Conservation (phyloP, 208 protist genomes). For the Wallacemonas sp. region DNA sequence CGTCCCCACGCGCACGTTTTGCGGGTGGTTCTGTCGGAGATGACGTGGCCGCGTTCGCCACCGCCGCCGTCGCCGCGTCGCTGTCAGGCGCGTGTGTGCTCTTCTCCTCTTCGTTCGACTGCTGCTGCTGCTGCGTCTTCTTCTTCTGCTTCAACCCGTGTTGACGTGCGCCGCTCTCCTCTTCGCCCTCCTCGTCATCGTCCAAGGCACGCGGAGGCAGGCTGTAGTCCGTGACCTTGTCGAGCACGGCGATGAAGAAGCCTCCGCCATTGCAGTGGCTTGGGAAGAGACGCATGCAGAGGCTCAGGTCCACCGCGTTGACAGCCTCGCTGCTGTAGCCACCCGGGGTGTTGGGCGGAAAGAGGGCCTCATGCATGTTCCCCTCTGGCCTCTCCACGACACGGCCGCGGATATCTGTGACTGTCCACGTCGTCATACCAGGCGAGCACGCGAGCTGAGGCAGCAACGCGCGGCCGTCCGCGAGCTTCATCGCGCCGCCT, state of each 20-base stretch:
- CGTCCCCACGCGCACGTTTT: constrained; percentile 19
- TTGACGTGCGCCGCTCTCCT: too few species aligned
- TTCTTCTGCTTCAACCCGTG: too few species aligned
- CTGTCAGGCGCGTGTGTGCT: too few species aligned
- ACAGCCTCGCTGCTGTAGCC: constrained; percentile 65
- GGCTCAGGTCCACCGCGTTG: constrained; percentile 68
- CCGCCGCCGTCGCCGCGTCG: too few species aligned
- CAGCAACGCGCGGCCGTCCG: constrained; percentile 83
- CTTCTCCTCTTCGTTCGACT: too few species aligned
- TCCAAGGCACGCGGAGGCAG: constrained; percentile 26
- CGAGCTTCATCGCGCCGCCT: constrained; percentile 80
- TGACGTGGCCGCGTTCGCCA: constrained; percentile 11
- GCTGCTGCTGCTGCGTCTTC: too few species aligned
- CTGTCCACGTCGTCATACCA: constrained; percentile 87
- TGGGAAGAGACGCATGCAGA: constrained; percentile 94
- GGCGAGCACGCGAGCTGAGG: constrained; percentile 62
- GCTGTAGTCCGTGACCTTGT: constrained; percentile 78
- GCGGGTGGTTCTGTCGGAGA: constrained; percentile 11
- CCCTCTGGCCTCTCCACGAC: constrained; percentile 35
- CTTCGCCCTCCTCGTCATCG: constrained; percentile 5
- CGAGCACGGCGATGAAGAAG: constrained; percentile 97
- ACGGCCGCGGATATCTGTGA: constrained; percentile 66
- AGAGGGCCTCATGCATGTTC: constrained; percentile 71
- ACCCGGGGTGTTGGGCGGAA: constrained; percentile 72
- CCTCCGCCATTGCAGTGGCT: constrained; percentile 95